Evolutionary conservation across 164 flowering plant genomes (phyloP).

Genomic region (Nymphaea thermarum): DNA sequence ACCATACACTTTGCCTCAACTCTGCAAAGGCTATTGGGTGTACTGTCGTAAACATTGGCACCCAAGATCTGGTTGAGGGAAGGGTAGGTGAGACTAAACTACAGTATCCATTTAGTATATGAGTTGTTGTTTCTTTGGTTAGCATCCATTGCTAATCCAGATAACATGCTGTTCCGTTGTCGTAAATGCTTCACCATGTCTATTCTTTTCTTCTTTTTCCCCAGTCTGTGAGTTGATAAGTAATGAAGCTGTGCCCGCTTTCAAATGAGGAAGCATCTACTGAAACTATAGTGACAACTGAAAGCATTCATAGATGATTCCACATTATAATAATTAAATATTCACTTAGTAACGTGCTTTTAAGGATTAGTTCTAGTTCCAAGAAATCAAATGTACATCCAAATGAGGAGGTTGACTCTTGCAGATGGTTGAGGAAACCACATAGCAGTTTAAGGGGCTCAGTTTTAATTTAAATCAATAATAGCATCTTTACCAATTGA

Average conservation of each 20-base stretch:
- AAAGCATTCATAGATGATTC: too few species aligned
- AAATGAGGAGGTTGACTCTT: too few species aligned
- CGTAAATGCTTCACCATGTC: background rate
- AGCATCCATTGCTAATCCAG: background rate
- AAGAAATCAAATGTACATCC: too few species aligned
- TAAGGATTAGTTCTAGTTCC: too few species aligned
- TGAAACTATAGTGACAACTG: too few species aligned
- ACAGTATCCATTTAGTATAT: background rate
- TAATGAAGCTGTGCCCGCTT: background rate
- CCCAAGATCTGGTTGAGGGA: slow-evolving; percentile 85
- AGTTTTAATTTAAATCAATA: too few species aligned
- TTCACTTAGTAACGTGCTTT: too few species aligned
- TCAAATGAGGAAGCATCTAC: background rate
- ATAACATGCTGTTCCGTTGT: background rate
- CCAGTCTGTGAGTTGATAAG: background rate
- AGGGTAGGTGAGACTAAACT: slow-evolving; percentile 42
- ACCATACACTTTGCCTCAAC: slow-evolving; percentile 88
- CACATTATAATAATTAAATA: too few species aligned
- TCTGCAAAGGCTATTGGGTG: slow-evolving; percentile 98
- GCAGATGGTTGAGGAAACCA: too few species aligned
- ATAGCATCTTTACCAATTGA: too few species aligned
- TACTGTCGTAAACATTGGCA: slow-evolving; percentile 91
- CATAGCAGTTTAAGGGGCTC: too few species aligned
- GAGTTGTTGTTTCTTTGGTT: background rate
- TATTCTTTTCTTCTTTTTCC: background rate